Conservation (phyloP, 345 rosid genomes). For the Hibiscus mutabilis region DNA sequence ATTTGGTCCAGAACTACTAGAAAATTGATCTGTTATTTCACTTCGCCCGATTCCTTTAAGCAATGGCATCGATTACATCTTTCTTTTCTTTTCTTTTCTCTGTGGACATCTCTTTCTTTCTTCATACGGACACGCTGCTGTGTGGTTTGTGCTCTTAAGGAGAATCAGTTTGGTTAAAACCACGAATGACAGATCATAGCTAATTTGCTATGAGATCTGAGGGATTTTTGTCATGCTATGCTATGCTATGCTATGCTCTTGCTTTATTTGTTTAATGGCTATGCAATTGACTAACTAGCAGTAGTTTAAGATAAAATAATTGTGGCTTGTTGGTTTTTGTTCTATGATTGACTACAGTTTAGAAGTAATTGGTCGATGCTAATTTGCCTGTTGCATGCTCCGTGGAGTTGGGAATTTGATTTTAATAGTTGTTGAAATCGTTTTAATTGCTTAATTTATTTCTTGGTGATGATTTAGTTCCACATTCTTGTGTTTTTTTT, state of each 20-base stretch:
- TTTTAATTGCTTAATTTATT: too few relatives aligned
- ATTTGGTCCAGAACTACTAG: constrained; percentile 5
- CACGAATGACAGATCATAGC: constrained; percentile 9
- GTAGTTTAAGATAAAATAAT: not conserved
- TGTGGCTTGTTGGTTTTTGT: not conserved
- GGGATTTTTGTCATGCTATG: not conserved
- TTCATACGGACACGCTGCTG: not conserved
- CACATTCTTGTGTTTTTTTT: too few relatives aligned
- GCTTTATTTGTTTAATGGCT: not conserved
- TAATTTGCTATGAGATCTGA: constrained; percentile 28
- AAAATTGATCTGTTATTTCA: constrained; percentile 8
- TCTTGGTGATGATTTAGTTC: too few relatives aligned
- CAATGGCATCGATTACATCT: not conserved
- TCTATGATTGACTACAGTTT: too few relatives aligned
- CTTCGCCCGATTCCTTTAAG: constrained; percentile 13
- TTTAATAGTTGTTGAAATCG: too few relatives aligned
- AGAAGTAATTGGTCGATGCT: too few relatives aligned
- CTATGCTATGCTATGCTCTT: not conserved
- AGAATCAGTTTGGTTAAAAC: constrained; percentile 3
- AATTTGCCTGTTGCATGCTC: too few relatives aligned
- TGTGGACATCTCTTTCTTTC: not conserved
- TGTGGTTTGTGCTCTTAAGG: not conserved
- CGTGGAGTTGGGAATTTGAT: too few relatives aligned
- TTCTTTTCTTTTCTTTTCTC: not conserved
- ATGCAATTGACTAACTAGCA: not conserved